Base-by-base conservation (phyloP, 1,139 yeast species). In the Diutina scorzettiae region DNA sequence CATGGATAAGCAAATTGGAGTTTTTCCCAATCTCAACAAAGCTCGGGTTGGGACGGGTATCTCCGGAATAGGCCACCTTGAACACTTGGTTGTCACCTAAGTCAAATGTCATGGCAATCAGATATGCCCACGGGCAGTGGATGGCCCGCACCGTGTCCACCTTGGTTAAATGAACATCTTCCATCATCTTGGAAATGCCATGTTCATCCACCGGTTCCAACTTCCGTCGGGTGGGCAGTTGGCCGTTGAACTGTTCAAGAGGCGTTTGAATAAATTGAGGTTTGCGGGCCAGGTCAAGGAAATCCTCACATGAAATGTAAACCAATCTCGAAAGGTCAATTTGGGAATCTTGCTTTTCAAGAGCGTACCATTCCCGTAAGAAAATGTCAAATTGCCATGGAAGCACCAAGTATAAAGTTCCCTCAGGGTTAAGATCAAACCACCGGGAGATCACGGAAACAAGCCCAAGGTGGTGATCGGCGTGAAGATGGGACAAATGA, bases 391-490 rank as follows among this genome's bases (percentile, higher is more conserved):
- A 83, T 49, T 79, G 85, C 78, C 83, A 78, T 1, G 98, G 98
- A 0, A 78, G 70, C 1, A 87, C 66, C 37, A 91, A 58, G 50
- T 71, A 75, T n/a, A 69, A 49, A 69, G 58, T 48, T 47, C 61
- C 53, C n/a, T 57, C 46, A 21, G 55, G 54, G 44, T 56, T 58
- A 36, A 53, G 48, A 43, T 64, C 59, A 45, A 73, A 67, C 96
- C 96, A 86, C 49, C 76, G 76, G 34, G 69, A 69, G 27, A 91
- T 67, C 9, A 91, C 59, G 3, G 89, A 72, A 6, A 82, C 62
- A 3, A 84, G 69, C 1, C 99, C 99, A 40, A 91, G 62, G 57
- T 91, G 97, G 57, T 93, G 99, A 56, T 93, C 99, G 0, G 98
- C 98, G 61, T 93, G 99, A 50, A 91, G 65, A 63, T 93, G 99